Evolutionary conservation across 2,329 filamentous ascomycete species (phyloP), one percentile per base, ranked within the genome.

Genomic region (Scedosporium aurantiacum): DNA sequence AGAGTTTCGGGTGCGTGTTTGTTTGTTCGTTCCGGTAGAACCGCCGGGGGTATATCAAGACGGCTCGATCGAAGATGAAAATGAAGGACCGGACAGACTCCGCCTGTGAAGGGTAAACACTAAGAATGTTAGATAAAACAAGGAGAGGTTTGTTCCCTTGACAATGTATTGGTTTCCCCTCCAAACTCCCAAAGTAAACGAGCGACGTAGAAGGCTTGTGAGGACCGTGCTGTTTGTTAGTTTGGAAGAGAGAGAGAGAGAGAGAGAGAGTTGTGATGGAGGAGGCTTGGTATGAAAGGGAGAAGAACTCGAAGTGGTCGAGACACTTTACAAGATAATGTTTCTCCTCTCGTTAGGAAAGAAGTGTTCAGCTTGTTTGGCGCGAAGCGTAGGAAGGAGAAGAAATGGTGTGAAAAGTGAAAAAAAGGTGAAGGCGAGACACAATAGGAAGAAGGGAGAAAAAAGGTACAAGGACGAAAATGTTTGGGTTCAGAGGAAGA

Each of bases 361-460:
- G 56, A 41, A 40, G 56, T 14, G 56, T 58, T 40, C n/a, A 40
- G 56, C 56, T 58, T 58, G 56, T 58, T 58, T 41, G 37, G 12
- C 40, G 27, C 8, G 54, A 56, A 25, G 16, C 7, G 37, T 6
- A 41, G 16, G 18, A 25, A 18, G 54, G 27, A 57, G 54, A 37
- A 57, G 7, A 32, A 37, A 27, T 2, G 6, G 56, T 27, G 18
- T 21, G 56, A 58, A 28, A n/a, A 58, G 27, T 18, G 54, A 58
- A 21, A 41, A 21, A 56, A 28, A n/a, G 21, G 7, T 40, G n/a
- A 41, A 43, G 56, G 23, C n/a, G 40, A 32, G 55, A 58, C n/a
- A 27, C 16, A 56, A 27, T 56, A 28, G n/a, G 21, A 56, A 32
- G 28, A 56, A 32, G 54, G n/a, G 28, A 56, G 14, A 27, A 32